Evolutionary conservation across 306 rosid genomes (phyloP).

Genomic region (Acacia melanoxylon): DNA sequence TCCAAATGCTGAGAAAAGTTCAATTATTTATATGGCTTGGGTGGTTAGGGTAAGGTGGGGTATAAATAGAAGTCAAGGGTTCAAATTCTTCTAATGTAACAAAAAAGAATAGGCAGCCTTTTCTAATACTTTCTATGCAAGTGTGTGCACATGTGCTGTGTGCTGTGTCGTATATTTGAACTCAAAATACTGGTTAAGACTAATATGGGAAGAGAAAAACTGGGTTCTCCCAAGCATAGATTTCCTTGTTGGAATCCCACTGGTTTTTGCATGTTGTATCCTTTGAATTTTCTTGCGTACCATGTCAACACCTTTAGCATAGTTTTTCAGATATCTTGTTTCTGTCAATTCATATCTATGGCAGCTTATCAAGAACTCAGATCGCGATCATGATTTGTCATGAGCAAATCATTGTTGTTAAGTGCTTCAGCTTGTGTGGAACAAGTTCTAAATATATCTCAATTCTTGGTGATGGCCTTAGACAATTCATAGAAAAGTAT

Average conservation of each 20-base stretch:
- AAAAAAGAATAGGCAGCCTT: neutral
- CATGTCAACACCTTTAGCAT: neutral
- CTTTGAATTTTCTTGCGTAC: neutral
- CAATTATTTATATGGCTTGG: neutral
- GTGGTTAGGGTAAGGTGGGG: neutral
- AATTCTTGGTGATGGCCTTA: neutral
- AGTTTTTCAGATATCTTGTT: conserved; percentile 3
- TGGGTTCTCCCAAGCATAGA: neutral
- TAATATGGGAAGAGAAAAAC: neutral
- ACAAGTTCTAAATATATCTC: neutral
- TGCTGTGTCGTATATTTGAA: neutral
- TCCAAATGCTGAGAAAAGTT: neutral
- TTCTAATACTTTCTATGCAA: neutral
- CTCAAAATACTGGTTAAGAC: neutral
- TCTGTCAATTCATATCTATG: neutral
- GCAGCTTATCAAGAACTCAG: neutral
- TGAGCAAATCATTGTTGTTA: neutral
- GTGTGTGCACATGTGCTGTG: neutral
- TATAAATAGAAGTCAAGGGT: neutral
- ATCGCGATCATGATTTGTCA: neutral
- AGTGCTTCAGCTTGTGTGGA: neutral
- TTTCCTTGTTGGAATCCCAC: conserved; percentile 9
- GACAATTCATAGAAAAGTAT: neutral
- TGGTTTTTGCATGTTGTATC: neutral
- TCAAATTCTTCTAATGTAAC: too few relatives aligned